Evolutionary conservation across 2,329 filamentous ascomycete genomes (phyloP).

Genomic region (Calonectria pteridis): DNA sequence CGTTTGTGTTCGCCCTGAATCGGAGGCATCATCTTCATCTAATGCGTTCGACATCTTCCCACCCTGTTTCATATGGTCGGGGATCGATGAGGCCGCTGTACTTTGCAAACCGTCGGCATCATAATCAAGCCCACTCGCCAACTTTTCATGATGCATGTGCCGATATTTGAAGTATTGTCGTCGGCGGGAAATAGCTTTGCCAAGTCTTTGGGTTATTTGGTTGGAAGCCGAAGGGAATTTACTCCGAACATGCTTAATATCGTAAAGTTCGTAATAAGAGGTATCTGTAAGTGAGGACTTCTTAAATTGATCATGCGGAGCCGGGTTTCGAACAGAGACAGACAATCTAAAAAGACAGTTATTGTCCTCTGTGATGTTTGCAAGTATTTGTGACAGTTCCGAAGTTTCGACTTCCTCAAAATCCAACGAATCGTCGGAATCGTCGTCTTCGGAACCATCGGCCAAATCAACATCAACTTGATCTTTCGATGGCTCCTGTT

Average conservation of each 20-base stretch:
- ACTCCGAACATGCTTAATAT: conserved; percentile 8
- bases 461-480: not conserved
- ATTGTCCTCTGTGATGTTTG: not conserved
- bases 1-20: not conserved
- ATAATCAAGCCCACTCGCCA: not conserved
- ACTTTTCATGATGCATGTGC: not conserved
- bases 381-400: not conserved
- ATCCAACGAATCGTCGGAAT: not conserved
- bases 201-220: accelerated
- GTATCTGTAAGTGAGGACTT: accelerated
- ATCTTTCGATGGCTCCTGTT: not conserved
- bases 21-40: not conserved
- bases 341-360: conserved; percentile 9
- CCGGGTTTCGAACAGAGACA: conserved; percentile 13
- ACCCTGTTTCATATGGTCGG: not conserved
- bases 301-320: conserved; percentile 23
- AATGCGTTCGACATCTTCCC: not conserved
- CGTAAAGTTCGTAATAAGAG: conserved; percentile 6
- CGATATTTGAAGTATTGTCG: conserved; percentile 31
- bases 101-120: not conserved
- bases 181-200: not conserved
- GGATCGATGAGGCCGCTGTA: not conserved
- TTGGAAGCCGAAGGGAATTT: not conserved
- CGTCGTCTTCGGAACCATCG: not conserved
- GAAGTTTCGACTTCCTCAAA: not conserved